These are phyloP conservation scores for Avena eriantha DNA, from an alignment of 176 grass and related monocot species.

Conservation along the genomic window DNA sequence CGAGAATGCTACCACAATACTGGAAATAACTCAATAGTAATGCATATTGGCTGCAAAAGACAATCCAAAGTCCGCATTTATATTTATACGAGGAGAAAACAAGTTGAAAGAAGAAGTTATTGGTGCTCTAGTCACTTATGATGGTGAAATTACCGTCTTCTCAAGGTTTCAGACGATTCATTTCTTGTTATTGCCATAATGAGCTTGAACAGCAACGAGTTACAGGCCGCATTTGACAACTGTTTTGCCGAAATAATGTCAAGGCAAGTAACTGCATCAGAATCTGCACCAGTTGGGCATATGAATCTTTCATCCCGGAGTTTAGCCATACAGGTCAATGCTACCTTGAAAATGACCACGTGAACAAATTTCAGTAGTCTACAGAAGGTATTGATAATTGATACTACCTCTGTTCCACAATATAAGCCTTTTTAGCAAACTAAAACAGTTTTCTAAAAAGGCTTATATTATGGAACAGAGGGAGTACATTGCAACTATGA, in stretches of 20 bases:
- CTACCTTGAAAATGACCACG: slow-evolving; percentile 62
- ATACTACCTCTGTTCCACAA: neutral
- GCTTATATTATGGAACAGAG: too few species aligned
- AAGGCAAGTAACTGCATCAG: slow-evolving; percentile 83
- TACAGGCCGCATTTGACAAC: slow-evolving; percentile 84
- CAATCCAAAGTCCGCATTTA: slow-evolving; percentile 34
- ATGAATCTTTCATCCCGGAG: slow-evolving; percentile 92
- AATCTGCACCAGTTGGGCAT: slow-evolving; percentile 74
- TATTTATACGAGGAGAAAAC: neutral
- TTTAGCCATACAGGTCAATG: slow-evolving; percentile 98
- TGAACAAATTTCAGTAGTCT: slow-evolving; percentile 24
- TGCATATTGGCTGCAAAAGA: slow-evolving; percentile 88
- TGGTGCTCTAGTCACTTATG: slow-evolving; percentile 22
- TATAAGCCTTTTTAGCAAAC: too few species aligned
- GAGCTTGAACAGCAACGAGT: slow-evolving; percentile 91
- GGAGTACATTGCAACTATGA: neutral
- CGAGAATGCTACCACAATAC: slow-evolving; percentile 87
- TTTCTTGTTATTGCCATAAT: slow-evolving; percentile 77
- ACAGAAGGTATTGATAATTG: slow-evolving; percentile 17
- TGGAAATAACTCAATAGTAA: slow-evolving; percentile 95
- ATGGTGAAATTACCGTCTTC: slow-evolving; percentile 74
- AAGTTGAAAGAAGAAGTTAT: slow-evolving; percentile 20
- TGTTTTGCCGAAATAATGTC: slow-evolving; percentile 86
- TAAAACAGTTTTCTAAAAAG: too few species aligned
- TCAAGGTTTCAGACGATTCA: slow-evolving; percentile 94